phyloP scores from a whole-genome alignment of 75 land plant species.

The Sequoiadendron giganteum region DNA sequence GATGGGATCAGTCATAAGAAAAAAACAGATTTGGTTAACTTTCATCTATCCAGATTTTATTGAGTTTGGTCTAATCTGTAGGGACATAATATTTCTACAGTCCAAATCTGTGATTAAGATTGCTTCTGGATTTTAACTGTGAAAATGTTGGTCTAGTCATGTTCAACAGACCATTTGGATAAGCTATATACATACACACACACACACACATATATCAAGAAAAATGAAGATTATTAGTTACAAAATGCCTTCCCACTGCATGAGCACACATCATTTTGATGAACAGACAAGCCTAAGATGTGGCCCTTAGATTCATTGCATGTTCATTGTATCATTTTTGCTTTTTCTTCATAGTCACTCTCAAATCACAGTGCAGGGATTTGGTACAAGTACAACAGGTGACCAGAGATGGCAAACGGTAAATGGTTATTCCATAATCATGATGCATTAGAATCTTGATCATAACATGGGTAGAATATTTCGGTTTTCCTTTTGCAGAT shows the following conservation, averaged over 20 bases:
- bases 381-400: neutral
- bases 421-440: neutral
- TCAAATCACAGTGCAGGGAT: neutral
- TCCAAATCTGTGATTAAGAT: no score
- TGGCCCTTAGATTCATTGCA: neutral
- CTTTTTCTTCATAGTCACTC: neutral
- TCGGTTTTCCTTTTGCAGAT: constrained; percentile 39
- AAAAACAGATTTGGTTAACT: no score
- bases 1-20: no score
- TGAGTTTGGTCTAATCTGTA: no score
- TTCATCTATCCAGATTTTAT: no score
- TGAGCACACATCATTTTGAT: neutral
- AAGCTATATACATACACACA: no score
- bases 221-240: neutral
- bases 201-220: neutral
- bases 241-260: neutral
- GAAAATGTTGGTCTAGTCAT: no score
- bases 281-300: neutral
- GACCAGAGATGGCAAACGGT: neutral
- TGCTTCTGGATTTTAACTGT: no score
- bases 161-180: no score
- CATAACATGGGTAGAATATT: neutral
- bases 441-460: neutral
- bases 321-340: neutral
- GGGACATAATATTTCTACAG: no score